These are phyloP conservation scores for Neurospora sp. DNA, from an alignment of 495 filamentous ascomycete genomes.

Conservation along the genomic window DNA sequence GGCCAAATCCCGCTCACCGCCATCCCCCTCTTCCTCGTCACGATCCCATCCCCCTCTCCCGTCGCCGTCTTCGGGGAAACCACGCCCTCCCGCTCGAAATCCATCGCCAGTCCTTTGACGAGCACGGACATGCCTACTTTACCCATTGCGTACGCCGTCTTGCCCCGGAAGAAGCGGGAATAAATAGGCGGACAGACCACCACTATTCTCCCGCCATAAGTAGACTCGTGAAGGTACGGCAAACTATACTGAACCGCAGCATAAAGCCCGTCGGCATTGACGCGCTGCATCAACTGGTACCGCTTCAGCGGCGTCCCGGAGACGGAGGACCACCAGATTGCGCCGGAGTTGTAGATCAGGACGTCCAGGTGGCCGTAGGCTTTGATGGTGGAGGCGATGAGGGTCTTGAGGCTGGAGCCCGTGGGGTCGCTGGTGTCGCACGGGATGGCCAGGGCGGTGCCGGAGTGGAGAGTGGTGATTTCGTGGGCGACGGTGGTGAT, in stretches of 20 bases:
- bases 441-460: slow-evolving; percentile 52
- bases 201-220: slow-evolving; percentile 54
- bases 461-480: slow-evolving; percentile 51
- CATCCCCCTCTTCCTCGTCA: neutral
- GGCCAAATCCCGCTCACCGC: neutral
- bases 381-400: slow-evolving; percentile 52
- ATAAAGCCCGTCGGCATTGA: slow-evolving; percentile 71
- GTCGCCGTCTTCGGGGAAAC: slow-evolving; percentile 53
- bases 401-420: slow-evolving; percentile 41
- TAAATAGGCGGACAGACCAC: slow-evolving; percentile 84
- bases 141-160: slow-evolving; percentile 80
- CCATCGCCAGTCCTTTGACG: slow-evolving; percentile 74
- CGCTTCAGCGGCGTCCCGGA: slow-evolving; percentile 64
- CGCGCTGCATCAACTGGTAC: slow-evolving; percentile 71
- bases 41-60: neutral
- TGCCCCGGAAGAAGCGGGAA: slow-evolving; percentile 72
- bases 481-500: slow-evolving; percentile 77
- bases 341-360: slow-evolving; percentile 74
- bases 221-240: slow-evolving; percentile 38
- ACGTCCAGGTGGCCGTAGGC: slow-evolving; percentile 59
- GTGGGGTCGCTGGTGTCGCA: slow-evolving; percentile 59
- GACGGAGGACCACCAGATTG: slow-evolving; percentile 78
- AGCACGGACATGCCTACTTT: slow-evolving; percentile 80
- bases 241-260: slow-evolving; percentile 55
- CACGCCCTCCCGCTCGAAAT: slow-evolving; percentile 58